These are phyloP conservation scores for Eucalyptus lansdowneana DNA, from an alignment of 345 rosid genomes.

Conservation along the genomic window DNA sequence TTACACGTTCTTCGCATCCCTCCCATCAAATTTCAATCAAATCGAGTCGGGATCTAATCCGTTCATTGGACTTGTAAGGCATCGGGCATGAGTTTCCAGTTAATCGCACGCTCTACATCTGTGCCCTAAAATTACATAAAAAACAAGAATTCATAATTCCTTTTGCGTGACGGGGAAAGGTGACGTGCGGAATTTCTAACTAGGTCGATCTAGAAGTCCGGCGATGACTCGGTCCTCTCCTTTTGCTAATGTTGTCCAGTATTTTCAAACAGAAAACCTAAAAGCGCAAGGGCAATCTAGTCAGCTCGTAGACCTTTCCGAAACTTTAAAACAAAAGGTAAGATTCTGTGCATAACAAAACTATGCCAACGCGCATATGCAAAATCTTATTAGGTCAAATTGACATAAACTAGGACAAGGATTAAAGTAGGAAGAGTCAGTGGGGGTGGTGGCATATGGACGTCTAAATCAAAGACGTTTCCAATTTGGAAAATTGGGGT, in stretches of 20 bases:
- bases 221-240: neutral
- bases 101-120: neutral
- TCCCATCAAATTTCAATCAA: neutral
- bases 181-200: neutral
- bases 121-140: neutral
- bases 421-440: neutral
- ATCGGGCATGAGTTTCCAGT: neutral
- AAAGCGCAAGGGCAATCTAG: neutral
- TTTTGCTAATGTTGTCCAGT: neutral
- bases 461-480: neutral
- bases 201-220: neutral
- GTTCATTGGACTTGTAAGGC: neutral
- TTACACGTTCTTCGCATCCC: neutral
- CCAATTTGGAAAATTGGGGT: neutral
- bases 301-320: neutral
- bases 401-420: neutral
- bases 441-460: neutral
- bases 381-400: neutral
- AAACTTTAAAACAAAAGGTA: neutral
- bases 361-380: neutral
- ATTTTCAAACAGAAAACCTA: neutral
- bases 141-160: neutral
- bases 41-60: rapidly evolving
- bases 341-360: neutral
- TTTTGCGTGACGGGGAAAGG: neutral